Evolutionary conservation across 108 stramenopile genomes (phyloP).

Genomic region (Conticribra guillardii): DNA sequence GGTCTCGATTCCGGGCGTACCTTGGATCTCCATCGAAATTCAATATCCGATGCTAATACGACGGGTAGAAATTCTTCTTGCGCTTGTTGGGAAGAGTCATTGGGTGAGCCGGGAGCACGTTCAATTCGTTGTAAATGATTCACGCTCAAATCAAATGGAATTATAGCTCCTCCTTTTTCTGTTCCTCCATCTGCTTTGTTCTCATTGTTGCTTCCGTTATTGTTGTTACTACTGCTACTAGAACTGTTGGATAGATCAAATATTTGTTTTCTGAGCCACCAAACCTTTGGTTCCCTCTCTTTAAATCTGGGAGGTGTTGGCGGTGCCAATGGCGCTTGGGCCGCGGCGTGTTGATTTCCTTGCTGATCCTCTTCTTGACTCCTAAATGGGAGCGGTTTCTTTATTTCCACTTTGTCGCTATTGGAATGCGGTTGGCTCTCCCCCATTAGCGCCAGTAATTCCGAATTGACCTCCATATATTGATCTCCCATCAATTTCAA

Average conservation of each 20-base stretch:
- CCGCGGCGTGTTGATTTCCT: background rate
- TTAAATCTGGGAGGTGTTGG: too few relatives aligned
- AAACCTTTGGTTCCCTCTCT: conserved; percentile 29
- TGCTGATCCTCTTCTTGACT: conserved; percentile 6
- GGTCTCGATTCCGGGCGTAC: conserved; percentile 9
- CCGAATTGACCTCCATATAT: background rate
- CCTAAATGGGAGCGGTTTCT: background rate
- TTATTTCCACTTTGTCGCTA: conserved; percentile 4
- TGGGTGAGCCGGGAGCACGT: conserved; percentile 37
- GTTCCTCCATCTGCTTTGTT: background rate
- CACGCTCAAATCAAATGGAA: conserved; percentile 45
- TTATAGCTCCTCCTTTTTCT: conserved; percentile 21
- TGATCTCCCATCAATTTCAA: background rate
- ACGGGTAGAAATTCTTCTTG: conserved; percentile 44
- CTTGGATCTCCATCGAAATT: conserved; percentile 46
- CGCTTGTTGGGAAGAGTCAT: conserved; percentile 1
- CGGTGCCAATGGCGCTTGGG: background rate
- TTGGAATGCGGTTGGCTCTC: too few relatives aligned
- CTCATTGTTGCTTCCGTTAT: background rate
- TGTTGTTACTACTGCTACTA: too few relatives aligned
- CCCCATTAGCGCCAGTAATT: background rate
- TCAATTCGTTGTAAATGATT: conserved; percentile 40
- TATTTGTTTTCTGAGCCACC: conserved; percentile 29
- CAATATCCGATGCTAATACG: conserved; percentile 25
- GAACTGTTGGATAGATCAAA: conserved; percentile 1